A percentile compares a stretch with the other conserved stretches of the same genome.
Conservation (phyloP, 2,329 filamentous ascomycete genomes). For the Cercospora sesami region DNA sequence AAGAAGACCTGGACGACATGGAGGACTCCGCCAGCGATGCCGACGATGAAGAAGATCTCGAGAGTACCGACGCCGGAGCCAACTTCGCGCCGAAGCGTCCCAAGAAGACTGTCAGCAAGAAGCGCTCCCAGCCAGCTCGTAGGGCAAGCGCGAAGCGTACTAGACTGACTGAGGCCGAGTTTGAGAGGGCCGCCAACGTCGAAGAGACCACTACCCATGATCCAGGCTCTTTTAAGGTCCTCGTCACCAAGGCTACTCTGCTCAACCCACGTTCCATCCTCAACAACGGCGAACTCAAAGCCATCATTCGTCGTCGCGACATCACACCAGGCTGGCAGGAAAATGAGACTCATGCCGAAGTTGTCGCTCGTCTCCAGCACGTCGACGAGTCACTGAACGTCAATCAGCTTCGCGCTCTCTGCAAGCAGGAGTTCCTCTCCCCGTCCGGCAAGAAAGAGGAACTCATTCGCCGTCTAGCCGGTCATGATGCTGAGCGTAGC, state of each 20-base stretch:
- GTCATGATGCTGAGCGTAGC: slow-evolving; percentile 31
- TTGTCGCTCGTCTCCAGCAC: slow-evolving; percentile 33
- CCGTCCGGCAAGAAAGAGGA: slow-evolving; percentile 30
- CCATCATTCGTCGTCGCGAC: slow-evolving; percentile 30
- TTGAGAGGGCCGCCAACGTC: background rate
- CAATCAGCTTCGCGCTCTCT: slow-evolving; percentile 23
- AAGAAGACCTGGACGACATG: slow-evolving; percentile 15
- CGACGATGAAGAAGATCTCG: slow-evolving; percentile 16
- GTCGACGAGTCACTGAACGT: slow-evolving; percentile 25
- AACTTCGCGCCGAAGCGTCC: slow-evolving; percentile 5
- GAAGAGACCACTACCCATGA: background rate
- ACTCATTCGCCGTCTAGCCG: slow-evolving; percentile 32
- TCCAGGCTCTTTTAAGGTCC: slow-evolving; percentile 8
- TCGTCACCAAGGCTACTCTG: slow-evolving; percentile 30
- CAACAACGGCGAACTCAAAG: slow-evolving; percentile 31
- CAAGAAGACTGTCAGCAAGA: slow-evolving; percentile 13
- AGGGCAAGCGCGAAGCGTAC: background rate
- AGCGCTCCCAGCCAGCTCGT: slow-evolving; percentile 10
- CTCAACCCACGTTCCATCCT: slow-evolving; percentile 34
- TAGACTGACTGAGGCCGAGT: background rate
- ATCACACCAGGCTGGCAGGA: slow-evolving; percentile 22
- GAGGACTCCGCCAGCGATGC: slow-evolving; percentile 15
- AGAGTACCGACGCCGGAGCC: background rate
- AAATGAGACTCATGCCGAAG: slow-evolving; percentile 32
- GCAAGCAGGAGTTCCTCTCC: slow-evolving; percentile 19